Evolutionary conservation across 2,329 filamentous ascomycete genomes (phyloP).

Genomic region (Beauveria bassiana): DNA sequence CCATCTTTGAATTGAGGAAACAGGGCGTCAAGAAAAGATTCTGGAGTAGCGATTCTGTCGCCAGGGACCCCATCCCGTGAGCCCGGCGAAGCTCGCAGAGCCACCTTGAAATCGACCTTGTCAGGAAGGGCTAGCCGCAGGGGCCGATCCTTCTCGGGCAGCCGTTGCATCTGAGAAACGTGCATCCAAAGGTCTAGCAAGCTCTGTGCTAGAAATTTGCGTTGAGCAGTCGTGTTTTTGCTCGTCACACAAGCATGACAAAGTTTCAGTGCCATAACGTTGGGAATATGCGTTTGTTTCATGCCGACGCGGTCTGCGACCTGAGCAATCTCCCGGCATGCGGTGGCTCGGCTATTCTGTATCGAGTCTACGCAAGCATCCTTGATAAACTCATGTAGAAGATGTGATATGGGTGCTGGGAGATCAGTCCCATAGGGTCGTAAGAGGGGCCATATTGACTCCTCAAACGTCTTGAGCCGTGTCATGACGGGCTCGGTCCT

Average conservation of each 20-base stretch:
- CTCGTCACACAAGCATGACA: constrained; percentile 20
- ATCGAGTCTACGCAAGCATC: constrained; percentile 14
- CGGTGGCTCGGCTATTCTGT: constrained; percentile 12
- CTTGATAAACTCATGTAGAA: constrained; percentile 17
- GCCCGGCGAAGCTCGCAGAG: not conserved
- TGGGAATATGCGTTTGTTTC: constrained; percentile 16
- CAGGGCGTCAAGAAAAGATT: constrained; percentile 19
- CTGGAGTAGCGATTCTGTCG: not conserved
- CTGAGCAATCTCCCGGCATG: constrained; percentile 20
- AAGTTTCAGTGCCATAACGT: constrained; percentile 25
- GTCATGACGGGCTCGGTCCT: constrained; percentile 14
- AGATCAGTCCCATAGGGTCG: constrained; percentile 9
- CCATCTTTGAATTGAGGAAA: constrained; percentile 23
- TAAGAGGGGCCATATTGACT: constrained; percentile 25
- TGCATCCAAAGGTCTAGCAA: constrained; percentile 10
- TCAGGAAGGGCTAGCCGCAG: not conserved
- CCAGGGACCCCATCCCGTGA: not conserved
- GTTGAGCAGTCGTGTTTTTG: constrained; percentile 12
- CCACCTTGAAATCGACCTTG: not conserved
- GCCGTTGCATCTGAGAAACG: constrained; percentile 9
- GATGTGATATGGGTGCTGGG: not conserved
- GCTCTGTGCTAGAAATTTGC: constrained; percentile 12
- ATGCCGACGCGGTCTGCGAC: constrained; percentile 4
- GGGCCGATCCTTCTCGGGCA: constrained; percentile 12
- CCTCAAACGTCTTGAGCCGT: constrained; percentile 19